Percentiles rank a stretch among this genome's conserved stretches.
Conservation (phyloP, 495 filamentous ascomycete species). For the Talaromyces trachyspermus region DNA sequence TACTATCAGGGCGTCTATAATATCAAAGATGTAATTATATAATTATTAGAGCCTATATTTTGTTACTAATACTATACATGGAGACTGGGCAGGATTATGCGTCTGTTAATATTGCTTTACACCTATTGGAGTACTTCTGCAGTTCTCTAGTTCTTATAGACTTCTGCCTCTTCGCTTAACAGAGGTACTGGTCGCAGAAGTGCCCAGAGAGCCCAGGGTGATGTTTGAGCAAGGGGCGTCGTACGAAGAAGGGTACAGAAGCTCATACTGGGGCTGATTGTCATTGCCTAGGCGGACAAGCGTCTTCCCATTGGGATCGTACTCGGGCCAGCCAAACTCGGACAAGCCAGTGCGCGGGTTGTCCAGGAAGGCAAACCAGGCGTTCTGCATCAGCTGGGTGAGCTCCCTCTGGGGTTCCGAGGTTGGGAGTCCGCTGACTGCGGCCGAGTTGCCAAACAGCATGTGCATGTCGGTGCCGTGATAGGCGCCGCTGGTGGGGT, state of each 20-base stretch:
- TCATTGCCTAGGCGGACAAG: not conserved
- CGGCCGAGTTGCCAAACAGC: slow-evolving; percentile 36
- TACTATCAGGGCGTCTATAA: no score
- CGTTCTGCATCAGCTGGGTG: slow-evolving; percentile 31
- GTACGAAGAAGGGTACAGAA: slow-evolving; percentile 2
- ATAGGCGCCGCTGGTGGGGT: slow-evolving; percentile 37
- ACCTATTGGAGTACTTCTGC: not conserved
- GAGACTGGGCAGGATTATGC: no score
- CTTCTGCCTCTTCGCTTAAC: not conserved
- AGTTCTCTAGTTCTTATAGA: not conserved
- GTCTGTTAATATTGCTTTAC: no score
- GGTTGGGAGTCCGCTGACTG: slow-evolving; percentile 27
- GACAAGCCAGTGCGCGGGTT: slow-evolving; percentile 38
- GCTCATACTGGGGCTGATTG: not conserved
- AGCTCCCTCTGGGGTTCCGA: slow-evolving; percentile 21
- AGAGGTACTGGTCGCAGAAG: not conserved
- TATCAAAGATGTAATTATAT: no score
- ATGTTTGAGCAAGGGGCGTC: not conserved
- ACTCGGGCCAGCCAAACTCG: slow-evolving; percentile 33
- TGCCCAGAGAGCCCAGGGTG: not conserved
- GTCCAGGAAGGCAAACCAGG: slow-evolving; percentile 44
- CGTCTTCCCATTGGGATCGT: slow-evolving; percentile 17
- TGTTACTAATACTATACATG: no score
- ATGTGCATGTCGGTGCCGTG: slow-evolving; percentile 43
- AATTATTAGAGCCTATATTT: no score